These are phyloP conservation scores for Trichoderma brevicompactum DNA, from an alignment of 2,329 filamentous ascomycete genomes.

Conservation along the genomic window DNA sequence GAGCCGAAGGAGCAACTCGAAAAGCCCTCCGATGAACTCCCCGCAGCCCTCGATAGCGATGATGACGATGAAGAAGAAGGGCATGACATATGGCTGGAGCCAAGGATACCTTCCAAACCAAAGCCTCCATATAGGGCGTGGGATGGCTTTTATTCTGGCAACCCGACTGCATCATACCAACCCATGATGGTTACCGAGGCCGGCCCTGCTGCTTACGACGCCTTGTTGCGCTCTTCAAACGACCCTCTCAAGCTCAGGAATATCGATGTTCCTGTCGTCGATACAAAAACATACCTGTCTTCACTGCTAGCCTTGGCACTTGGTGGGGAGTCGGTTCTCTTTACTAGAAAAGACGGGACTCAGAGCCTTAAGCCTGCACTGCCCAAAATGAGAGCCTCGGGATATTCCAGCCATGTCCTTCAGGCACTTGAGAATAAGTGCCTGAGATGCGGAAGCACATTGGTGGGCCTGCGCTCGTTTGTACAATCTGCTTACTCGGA, in stretches of 20 bases:
- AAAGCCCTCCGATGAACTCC: background rate
- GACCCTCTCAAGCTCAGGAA: conserved; percentile 49
- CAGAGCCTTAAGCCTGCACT: conserved; percentile 57
- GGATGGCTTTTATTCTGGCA: conserved; percentile 64
- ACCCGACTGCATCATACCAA: conserved; percentile 39
- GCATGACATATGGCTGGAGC: conserved; percentile 52
- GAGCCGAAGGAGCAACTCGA: background rate
- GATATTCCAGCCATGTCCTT: conserved; percentile 58
- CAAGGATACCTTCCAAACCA: conserved; percentile 40
- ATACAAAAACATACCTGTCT: conserved; percentile 54
- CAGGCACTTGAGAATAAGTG: conserved; percentile 53
- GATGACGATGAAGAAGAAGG: conserved; percentile 18
- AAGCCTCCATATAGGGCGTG: conserved; percentile 63
- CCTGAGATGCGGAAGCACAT: conserved; percentile 52
- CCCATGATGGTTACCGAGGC: conserved; percentile 70
- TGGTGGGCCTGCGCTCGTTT: conserved; percentile 52
- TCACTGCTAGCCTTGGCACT: conserved; percentile 69
- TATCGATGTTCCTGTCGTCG: conserved; percentile 49
- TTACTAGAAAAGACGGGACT: conserved; percentile 60
- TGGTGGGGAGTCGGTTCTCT: conserved; percentile 74
- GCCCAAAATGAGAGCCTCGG: conserved; percentile 56
- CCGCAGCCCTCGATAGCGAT: conserved; percentile 2
- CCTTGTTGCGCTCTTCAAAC: conserved; percentile 52
- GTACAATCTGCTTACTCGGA: conserved; percentile 52
- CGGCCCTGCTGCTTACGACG: conserved; percentile 68